Percentiles rank a stretch among this genome's conserved stretches.
Evolutionary conservation across 2,329 filamentous ascomycete species (phyloP).

Genomic region (Coniochaeta sp.): DNA sequence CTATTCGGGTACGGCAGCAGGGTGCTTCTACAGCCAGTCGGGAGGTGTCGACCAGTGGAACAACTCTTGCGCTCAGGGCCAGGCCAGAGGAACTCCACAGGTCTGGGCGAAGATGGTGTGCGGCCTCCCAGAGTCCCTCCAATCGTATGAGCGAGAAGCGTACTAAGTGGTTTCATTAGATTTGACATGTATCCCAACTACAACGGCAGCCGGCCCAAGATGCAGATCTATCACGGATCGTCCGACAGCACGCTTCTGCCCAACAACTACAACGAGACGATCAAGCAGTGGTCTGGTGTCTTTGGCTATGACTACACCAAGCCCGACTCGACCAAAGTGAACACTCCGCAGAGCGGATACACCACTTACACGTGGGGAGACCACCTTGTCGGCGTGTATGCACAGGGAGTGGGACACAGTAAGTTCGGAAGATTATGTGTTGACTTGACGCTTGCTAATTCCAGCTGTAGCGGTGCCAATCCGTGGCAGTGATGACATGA

Average conservation of each 20-base stretch:
- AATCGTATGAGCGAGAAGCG: too few relatives aligned
- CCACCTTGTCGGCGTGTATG: slow-evolving; percentile 15
- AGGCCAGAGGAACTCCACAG: slow-evolving; percentile 31
- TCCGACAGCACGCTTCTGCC: slow-evolving; percentile 40
- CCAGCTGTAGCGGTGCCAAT: slow-evolving; percentile 8
- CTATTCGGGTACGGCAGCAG: slow-evolving; percentile 47
- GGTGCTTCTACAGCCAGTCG: slow-evolving; percentile 43
- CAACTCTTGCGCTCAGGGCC: slow-evolving; percentile 44
- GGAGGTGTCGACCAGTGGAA: slow-evolving; percentile 37
- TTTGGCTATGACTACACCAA: slow-evolving; percentile 26
- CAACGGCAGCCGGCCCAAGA: slow-evolving; percentile 38
- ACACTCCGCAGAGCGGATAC: slow-evolving; percentile 14
- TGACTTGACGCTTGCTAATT: too few relatives aligned
- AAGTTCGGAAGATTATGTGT: too few relatives aligned
- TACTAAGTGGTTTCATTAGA: neutral
- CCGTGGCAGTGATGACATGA: slow-evolving; percentile 8
- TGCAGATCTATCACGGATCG: slow-evolving; percentile 52
- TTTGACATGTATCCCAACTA: slow-evolving; percentile 37
- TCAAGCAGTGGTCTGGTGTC: slow-evolving; percentile 46
- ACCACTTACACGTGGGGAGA: slow-evolving; percentile 13
- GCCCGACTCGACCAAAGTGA: slow-evolving; percentile 5
- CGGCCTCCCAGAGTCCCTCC: too few relatives aligned
- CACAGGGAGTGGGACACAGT: slow-evolving; percentile 7
- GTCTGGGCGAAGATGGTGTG: slow-evolving; percentile 32
- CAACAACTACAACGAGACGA: slow-evolving; percentile 50